Base-by-base conservation (phyloP, 768 basidiomycete genomes). In the Hebeloma cylindrosporum region DNA sequence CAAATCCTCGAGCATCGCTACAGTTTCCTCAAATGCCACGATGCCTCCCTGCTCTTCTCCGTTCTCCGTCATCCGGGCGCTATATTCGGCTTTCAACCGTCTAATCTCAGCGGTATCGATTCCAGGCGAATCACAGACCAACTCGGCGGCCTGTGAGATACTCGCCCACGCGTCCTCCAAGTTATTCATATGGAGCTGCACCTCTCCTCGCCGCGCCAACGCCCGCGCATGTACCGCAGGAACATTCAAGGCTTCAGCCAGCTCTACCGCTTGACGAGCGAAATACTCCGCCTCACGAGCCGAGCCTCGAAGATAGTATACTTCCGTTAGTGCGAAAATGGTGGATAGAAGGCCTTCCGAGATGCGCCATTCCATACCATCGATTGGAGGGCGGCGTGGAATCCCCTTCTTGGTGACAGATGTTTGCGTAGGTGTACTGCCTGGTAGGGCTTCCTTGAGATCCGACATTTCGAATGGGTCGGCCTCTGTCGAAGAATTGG, bases 271-370 rank as follows among this genome's bases (percentile, higher is more conserved):
- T 58, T 92, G 85, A 29, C 84, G 73, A 0, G 85, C 74, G 59
- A 93, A 95, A 55, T 87, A 93, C 48, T 90, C 83, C 2, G 90
- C 83, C 56, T 94, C 92, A 16, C 86, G 79, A 3, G 83, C 78
- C 4, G 93, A 91, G 0, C 95, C 95, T 13, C 91, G 79, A 0
- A 67, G 61, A 14, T 82, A 71, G 54, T 93, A 90, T 0, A 78
- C 72, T 6, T 80, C 73, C 0, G 78, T 70, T 5, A 95, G 69
- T 2, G 79, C 70, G 46, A 94, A 77, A 2, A 88, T 66, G 0
- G 83, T 80, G 0, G 70, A 66, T 4, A 93, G 65, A 4, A 95
- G 73, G 8, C 81, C 83, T 54, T 88, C 81, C 3, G 84, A 78
- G 8, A 92, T 69, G 1, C 83, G 74, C 89, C 89, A 93, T 51